phyloP scores from a whole-genome alignment of 139 green algal genomes.

The Auxenochlorella pyrenoidosa region DNA sequence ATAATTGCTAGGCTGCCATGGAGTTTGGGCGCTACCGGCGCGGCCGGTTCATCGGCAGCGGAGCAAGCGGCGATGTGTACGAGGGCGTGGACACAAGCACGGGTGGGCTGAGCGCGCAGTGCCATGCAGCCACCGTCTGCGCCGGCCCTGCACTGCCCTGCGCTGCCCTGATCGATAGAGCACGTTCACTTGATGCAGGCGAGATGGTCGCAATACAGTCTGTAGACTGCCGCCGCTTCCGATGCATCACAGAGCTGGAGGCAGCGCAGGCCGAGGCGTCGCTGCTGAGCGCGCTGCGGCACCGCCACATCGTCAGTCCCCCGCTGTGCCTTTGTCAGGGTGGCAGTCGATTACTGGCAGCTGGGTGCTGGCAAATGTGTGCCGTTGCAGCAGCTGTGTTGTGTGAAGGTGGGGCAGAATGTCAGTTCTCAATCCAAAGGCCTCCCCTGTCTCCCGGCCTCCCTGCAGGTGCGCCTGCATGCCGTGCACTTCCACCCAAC shows the following conservation, averaged over 20 bases:
- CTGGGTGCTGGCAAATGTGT: too few species aligned
- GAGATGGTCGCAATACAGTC: conserved; percentile 72
- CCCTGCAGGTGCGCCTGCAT: conserved; percentile 54
- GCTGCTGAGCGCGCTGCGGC: conserved; percentile 70
- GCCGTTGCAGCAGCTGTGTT: too few species aligned
- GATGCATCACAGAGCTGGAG: conserved; percentile 67
- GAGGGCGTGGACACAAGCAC: conserved; percentile 57
- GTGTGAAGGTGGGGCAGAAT: too few species aligned
- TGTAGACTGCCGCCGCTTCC: conserved; percentile 72
- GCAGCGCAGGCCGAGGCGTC: conserved; percentile 60
- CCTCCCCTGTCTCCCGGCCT: too few species aligned
- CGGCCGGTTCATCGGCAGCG: conserved; percentile 52
- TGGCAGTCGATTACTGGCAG: too few species aligned
- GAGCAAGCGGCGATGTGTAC: conserved; percentile 70
- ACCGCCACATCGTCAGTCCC: conserved; percentile 72
- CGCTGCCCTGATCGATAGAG: too few species aligned
- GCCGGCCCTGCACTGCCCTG: too few species aligned
- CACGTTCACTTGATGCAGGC: background rate
- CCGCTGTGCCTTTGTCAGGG: too few species aligned
- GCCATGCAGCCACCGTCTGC: too few species aligned
- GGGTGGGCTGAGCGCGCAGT: too few species aligned
- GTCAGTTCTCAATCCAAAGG: too few species aligned
- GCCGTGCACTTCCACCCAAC: conserved; percentile 63
- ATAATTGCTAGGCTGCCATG: background rate
- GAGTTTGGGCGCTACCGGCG: background rate